Base-by-base conservation (phyloP, 495 filamentous ascomycete species). In the Penicillium robsamsonii region DNA sequence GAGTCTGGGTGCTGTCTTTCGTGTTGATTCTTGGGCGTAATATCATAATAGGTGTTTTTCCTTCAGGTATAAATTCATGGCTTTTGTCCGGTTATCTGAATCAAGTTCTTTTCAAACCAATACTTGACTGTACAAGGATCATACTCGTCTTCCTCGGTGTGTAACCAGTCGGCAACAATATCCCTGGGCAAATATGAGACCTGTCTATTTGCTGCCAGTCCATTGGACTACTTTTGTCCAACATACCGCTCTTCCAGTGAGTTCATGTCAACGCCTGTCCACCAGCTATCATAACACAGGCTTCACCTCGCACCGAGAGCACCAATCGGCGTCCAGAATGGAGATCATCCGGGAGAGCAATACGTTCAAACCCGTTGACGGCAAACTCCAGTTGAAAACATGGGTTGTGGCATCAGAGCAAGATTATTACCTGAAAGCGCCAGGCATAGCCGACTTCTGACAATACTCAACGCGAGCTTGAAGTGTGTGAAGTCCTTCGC, bases 21-120 rank as follows among this genome's bases (percentile, higher is more conserved):
- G 20, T 41, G 25, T 38, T 33, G 13, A 22, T 43, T 55, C 5
- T 55, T 55, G 5, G 29, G 25, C 18, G 43, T 13, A 43, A 24
- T 25, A 20, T 59, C 41, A 47, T 46, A 59, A 53, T 46, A 37
- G 49, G 55, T 46, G 41, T 53, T 29, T 38, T 25, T 33, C 24
- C 30, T 44, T 4, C 18, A n/a, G 12, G 8, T 12, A 22, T 52
- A 31, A 9, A 15, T 29, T 33, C n/a, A 42, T 43, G 38, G 10
- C 27, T 20, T 30, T 42, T 20, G n/a, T 37, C 7, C 35, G 35
- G 15, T 4, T 38, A 9, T 38, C n/a, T 17, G 10, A 38, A 12
- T 6, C 35, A 17, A 17, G 6, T 17, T 17, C 15, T 12, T 38
- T 38, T 6, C 35, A 17, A 38, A n/a, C n/a, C 35, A 38, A 38